Base-by-base conservation (phyloP, 345 rosid genomes). In the Cardamine chenopodiifolia region DNA sequence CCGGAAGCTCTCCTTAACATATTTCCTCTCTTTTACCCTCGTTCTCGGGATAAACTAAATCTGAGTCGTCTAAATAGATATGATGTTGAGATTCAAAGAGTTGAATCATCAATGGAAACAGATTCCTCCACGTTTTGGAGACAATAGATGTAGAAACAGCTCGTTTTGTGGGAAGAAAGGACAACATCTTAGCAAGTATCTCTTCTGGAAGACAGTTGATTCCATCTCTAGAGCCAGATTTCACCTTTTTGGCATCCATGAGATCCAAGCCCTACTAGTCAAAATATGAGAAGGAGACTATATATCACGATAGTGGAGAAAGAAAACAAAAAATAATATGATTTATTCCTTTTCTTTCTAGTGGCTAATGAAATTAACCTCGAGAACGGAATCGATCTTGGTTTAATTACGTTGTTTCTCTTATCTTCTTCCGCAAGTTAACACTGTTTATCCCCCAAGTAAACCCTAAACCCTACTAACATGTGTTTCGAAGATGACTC, bases 61-160 rank as follows among this genome's bases (percentile, higher is more conserved):
- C 29, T 0, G 29, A 28, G 0, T 28, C 6, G 18, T 64, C 42
- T 15, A 25, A 8, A 62, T 15, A 9, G 26, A 40, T 2, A 48
- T 31, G 29, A 65, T 65, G 19, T 48, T 65, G 57, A 48, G 44
- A 31, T 45, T 2, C 68, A 28, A 45, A 48, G 44, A 48, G 29
- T 18, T 20, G 29, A 48, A 6, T 29, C 57, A 65, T 48, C 70
- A 48, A 31, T 20, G 44, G 19, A 65, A 65, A 48, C 57, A 65
- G 29, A 48, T 47, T 13, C 29, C 44, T 48, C 70, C 70, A 65
- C 18, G 28, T 65, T 47, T 7, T 65, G 14, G 42, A 65, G 70
- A 65, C 2, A 4, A 48, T 8, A 29, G 56, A 64, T 18, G 69
- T 64, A 2, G 28, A 47, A 28, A 0, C 55, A 18, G 69, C 69